Evolutionary conservation across 345 rosid species (phyloP), one percentile per base, ranked within the genome.

Genomic region (Camelina sativa): DNA sequence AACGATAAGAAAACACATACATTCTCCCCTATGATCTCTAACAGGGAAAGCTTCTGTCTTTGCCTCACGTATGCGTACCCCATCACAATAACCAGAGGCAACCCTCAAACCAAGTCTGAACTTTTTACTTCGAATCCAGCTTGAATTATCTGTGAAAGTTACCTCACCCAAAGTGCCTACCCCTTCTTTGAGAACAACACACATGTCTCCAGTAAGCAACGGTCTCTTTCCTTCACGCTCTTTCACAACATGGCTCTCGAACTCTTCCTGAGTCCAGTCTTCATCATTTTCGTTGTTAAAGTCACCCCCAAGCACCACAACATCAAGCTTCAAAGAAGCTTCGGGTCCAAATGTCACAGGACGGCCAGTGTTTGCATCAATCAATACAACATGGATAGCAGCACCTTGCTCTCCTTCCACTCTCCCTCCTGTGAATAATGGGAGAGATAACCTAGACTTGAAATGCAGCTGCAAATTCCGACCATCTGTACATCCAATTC

Each of bases 331-430:
- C 48, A 67, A 71, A 11, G 81, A 88, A 56, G 97, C 84, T 77
- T 92, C 93, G 62, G 88, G 83, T 38, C 99, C 97, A 76, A 68
- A 77, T 12, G 89, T 84, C 19, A 91, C 85, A 73, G 82, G 93
- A 60, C 72, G 90, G 17, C 86, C 89, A 41, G 83, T 80, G 76
- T 76, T 85, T 40, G 77, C 83, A 76, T 95, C 97, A 50, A 85
- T 71, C 73, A 95, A 75, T 58, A 95, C 89, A 23, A 83, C 69
- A 80, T 90, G 97, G 64, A 95, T 85, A 9, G 99, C 79, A 67
- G 92, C 97, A 69, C 96, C 97, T 81, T 90, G 97, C 79, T 94
- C 98, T 64, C 97, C 97, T 78, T 94, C 98, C n/a, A 91, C 98
- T 79, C 84, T 94, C 72, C 97, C 98, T 67, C 98, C 98, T 0